Conservation (phyloP, 148 eudicot genomes). For the Chenopodium suecicum region DNA sequence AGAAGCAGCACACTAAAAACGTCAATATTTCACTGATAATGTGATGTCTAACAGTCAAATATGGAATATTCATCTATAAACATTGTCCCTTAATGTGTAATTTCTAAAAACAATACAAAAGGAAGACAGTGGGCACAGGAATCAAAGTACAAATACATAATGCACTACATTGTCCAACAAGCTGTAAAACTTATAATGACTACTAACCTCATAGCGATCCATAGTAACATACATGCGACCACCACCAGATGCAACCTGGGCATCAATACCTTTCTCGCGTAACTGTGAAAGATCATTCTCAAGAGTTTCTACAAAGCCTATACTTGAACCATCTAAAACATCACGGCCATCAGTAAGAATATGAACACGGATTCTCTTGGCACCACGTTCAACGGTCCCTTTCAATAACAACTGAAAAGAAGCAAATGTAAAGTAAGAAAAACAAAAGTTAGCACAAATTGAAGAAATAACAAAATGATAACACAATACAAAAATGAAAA, state of each 20-base stretch:
- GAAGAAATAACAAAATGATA: too few species aligned
- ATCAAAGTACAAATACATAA: too few species aligned
- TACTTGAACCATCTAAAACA: conserved; percentile 92
- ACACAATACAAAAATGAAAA: too few species aligned
- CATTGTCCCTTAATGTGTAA: not conserved
- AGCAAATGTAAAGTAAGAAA: not conserved
- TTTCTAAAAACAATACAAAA: not conserved
- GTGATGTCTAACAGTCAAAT: not conserved
- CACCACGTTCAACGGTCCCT: conserved; percentile 80
- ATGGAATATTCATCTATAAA: too few species aligned
- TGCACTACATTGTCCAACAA: not conserved
- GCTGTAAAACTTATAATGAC: not conserved
- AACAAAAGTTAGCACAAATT: not conserved
- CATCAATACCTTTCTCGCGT: conserved; percentile 82
- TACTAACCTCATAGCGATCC: conserved; percentile 94
- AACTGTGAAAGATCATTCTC: conserved; percentile 67
- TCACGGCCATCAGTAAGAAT: conserved; percentile 93
- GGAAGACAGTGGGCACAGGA: not conserved
- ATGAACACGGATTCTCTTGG: conserved; percentile 83
- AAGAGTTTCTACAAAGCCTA: conserved; percentile 86
- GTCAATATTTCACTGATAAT: not conserved
- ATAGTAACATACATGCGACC: conserved; percentile 92
- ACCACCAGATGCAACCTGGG: conserved; percentile 92
- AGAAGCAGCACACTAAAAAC: not conserved
- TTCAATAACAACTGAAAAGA: conserved; percentile 63